Evolutionary conservation across 192 early-diverging fungal genomes (phyloP), one percentile per base, ranked within the genome.

Genomic region (Backusella sp.): DNA sequence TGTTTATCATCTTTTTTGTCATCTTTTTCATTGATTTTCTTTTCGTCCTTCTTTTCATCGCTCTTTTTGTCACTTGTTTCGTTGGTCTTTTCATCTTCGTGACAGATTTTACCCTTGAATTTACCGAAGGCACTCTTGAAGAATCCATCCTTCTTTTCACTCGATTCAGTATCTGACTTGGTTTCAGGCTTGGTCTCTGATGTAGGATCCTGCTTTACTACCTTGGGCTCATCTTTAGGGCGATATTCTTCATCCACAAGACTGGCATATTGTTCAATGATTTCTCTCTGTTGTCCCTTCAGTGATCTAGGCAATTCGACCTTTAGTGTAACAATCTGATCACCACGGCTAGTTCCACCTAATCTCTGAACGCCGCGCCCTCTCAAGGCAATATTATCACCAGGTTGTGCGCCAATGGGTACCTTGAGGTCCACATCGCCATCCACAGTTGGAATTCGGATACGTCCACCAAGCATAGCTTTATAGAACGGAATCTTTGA

Each of bases 401-500:
- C 92, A 0, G 98, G 96, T 79, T 99, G 98, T 6, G 92, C 90
- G 44, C 96, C 97, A 11, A 91, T 69, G 21, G 91, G 91, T 52
- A 99, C 81, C 65, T 90, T 94, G 37, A 99, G 82, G 70, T 99
- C 97, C 1, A 98, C 96, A 76, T 97, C 94, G 36, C 98, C 97
- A 80, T 99, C 97, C 8, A 99, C 89, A 9, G 98, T 98, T 1
- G 95, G 96, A 17, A 99, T 90, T 6, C 90, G 86, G 6, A 98
- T 81, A 1, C 85, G 86, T 62, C 98, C 98, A 39, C 98, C 98
- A 44, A 99, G 82, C 6, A 96, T 84, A 6, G 98, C 98, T 1
- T 88, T 94, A 19, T 91, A 86, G 75, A 99, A 90, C 8, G 98
- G 97, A 19, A 99, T 84, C 1, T 79, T 79, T 4, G 91, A 88